Base-by-base conservation (phyloP, 2,329 filamentous ascomycete species). In the Trichoderma afroharzianum region DNA sequence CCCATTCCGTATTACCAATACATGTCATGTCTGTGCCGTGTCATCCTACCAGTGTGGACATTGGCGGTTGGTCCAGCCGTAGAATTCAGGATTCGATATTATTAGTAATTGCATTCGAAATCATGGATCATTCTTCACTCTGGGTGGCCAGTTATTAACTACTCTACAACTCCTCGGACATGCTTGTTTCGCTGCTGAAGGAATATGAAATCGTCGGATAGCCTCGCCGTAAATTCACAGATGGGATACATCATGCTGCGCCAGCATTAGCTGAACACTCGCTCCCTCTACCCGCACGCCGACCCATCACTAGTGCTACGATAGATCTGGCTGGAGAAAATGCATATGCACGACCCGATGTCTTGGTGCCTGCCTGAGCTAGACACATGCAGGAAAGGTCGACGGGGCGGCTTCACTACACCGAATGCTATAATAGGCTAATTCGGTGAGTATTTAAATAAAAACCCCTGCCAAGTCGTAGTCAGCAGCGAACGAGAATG, bases 1-100 rank as follows among this genome's bases (percentile, higher is more conserved):
- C 36, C 66, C 66, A 36, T 68, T 47, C 28, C 26, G 36, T 32
- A 68, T 68, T 68, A 68, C 55, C 26, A 68, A 68, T 68, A 33
- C 12, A 4, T 50, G 33, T 24, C 18, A 43, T 30, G 47, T 61
- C 33, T 47, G 8, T 36, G 18, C n/a, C 55, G 18, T 59, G 26
- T 47, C 26, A 50, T 26, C 36, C 5, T 50, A 14, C 26, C 21
- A 57, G 18, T 4, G 47, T 30, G 63, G 32, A 39, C 32, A 57
- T 67, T 9, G 15, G 36, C 21, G 21, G 28, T 15, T 68, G 9
- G 14, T 26, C 28, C 6, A 11, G 12, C 18, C n/a, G 5, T 32
- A 36, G 26, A 24, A 6, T 26, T 33, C 9, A 26, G 21, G 21
- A 14, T 33, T 14, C 36, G 18, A 61, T 47, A 26, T 18, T 50